Evolutionary conservation across 768 basidiomycete genomes (phyloP).

Genomic region (Naganishia vishniacii): DNA sequence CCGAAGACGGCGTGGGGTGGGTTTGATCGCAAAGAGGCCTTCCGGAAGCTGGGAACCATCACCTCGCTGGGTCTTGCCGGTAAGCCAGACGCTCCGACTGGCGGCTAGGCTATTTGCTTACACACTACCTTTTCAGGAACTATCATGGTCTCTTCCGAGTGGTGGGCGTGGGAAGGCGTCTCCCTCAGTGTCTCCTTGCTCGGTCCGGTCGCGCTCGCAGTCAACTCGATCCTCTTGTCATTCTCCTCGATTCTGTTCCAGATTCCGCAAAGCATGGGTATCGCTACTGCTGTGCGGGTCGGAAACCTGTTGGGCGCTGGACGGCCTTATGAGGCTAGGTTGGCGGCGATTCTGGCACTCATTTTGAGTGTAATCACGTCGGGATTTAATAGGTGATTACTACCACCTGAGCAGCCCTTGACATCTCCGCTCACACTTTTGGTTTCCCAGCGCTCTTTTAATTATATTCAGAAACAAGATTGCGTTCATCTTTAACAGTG

Average conservation of each 20-base stretch:
- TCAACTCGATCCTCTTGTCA: conserved; percentile 70
- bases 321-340: conserved; percentile 65
- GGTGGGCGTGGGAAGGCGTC: conserved; percentile 95
- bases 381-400: conserved; percentile 56
- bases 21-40: conserved; percentile 59
- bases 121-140: conserved; percentile 51
- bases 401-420: conserved; percentile 22
- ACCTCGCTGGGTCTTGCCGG: conserved; percentile 59
- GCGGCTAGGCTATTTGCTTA: not conserved
- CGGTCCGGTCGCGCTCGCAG: conserved; percentile 73
- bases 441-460: conserved; percentile 54
- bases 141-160: conserved; percentile 64
- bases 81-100: not conserved
- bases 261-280: conserved; percentile 74
- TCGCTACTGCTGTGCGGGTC: conserved; percentile 77
- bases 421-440: conserved; percentile 22
- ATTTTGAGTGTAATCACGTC: conserved; percentile 64
- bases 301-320: conserved; percentile 83
- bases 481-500: conserved; percentile 70
- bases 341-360: conserved; percentile 63
- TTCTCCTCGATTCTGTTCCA: conserved; percentile 59
- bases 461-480: conserved; percentile 61
- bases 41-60: conserved; percentile 63
- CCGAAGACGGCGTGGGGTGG: conserved; percentile 79
- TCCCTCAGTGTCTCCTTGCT: conserved; percentile 55